Evolutionary conservation across 192 early-diverging fungal genomes (phyloP), one percentile per base, ranked within the genome.

Genomic region (Irineochytrium annulatum): DNA sequence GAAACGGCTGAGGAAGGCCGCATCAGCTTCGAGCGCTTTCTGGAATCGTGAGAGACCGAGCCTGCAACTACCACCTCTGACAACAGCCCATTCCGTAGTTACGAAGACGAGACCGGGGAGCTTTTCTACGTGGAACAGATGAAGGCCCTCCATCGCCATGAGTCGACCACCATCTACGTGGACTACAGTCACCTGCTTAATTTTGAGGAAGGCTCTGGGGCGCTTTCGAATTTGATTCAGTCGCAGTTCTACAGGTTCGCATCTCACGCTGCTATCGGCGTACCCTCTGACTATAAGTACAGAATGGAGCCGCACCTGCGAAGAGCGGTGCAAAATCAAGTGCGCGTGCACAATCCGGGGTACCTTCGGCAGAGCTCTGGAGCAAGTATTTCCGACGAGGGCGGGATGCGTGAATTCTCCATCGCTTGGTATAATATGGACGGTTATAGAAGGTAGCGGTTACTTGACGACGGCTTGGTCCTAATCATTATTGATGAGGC

Each of bases 281-380:
- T 63, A 34, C 2, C 26, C 5, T 56, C 55, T 54, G 2, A n/a
- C 14, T 6, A 17, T 17, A 49, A 14, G 6, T 24, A 32, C 52
- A 83, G 80, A 30, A 74, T 95, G 68, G 88, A 92, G 46, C 89
- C 94, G 6, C 95, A 89, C 55, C 77, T 99, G 55, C 78, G 87
- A 22, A 86, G 82, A 57, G 91, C 91, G 2, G 84, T 96, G 52
- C 90, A 90, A 66, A 87, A 87, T 49, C 51, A 91, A 29, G 84
- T 89, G n/a, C 72, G 80, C 39, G 77, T 82, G 39, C 76, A 89
- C 64, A 77, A 87, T 63, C 80, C 85, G 17, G 73, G 77, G 17
- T 85, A 91, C 58, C 63, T 82, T 2, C 35, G 74, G 13, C 58
- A 81, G 39, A 64, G 63, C 6, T 57, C 52, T 30, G 67, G 71